Percentiles rank a stretch among this genome's conserved stretches.
These are phyloP conservation scores for Mimosa bimucronata DNA, from an alignment of 306 rosid species.

Conservation along the genomic window DNA sequence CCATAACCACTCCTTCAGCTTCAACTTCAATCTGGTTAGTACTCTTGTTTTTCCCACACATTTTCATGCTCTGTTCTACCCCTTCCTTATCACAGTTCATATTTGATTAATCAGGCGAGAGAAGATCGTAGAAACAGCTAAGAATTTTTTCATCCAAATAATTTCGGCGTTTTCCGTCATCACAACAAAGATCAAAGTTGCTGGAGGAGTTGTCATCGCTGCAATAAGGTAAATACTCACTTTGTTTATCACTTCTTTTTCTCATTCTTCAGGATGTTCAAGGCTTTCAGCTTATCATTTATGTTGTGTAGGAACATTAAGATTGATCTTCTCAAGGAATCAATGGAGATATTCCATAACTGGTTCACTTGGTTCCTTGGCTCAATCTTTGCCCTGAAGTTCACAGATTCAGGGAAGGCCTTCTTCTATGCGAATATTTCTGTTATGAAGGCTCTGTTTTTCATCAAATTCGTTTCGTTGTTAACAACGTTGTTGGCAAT, in stretches of 20 bases:
- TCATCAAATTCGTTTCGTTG: background rate
- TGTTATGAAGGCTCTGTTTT: background rate
- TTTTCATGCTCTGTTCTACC: background rate
- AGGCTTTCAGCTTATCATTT: background rate
- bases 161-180: background rate
- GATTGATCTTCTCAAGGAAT: background rate
- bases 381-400: background rate
- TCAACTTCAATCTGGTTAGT: background rate
- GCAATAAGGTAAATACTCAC: background rate
- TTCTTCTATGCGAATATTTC: background rate
- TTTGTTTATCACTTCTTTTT: background rate
- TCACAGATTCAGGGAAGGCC: background rate
- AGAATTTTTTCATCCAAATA: background rate
- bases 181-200: background rate
- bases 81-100: background rate
- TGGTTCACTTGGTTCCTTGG: background rate
- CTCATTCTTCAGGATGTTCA: background rate
- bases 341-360: background rate
- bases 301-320: background rate
- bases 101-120: background rate
- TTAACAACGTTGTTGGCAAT: background rate
- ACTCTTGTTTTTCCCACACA: background rate
- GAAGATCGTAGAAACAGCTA: background rate
- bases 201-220: background rate
- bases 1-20: background rate